phyloP scores from a whole-genome alignment of 2,329 filamentous ascomycete genomes.

The Elsinoe australis region DNA sequence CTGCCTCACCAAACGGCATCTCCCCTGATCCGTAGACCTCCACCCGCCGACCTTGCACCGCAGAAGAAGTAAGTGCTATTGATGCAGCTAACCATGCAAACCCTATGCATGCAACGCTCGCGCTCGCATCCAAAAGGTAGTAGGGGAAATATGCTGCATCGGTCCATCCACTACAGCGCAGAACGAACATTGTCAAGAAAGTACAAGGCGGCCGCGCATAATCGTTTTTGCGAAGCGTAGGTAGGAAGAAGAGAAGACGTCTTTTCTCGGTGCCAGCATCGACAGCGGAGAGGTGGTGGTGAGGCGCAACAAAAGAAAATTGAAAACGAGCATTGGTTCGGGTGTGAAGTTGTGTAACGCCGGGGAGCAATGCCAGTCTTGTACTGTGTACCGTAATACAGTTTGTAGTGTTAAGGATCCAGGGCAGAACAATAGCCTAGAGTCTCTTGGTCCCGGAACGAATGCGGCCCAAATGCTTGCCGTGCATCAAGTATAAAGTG shows the following conservation, averaged over 20 bases:
- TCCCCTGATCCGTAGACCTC: no score
- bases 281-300: not conserved
- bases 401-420: not conserved
- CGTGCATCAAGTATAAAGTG: no score
- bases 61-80: not conserved
- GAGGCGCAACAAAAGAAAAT: not conserved
- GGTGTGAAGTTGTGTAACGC: not conserved
- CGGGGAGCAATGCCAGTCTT: not conserved
- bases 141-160: no score
- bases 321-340: not conserved
- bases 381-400: conserved; percentile 12
- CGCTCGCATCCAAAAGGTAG: not conserved
- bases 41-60: not conserved
- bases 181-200: no score
- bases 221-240: no score
- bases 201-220: no score
- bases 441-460: no score
- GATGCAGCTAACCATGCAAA: conserved; percentile 6
- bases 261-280: not conserved
- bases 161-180: no score
- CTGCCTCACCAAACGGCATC: not conserved
- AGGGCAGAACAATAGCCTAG: no score
- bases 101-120: not conserved
- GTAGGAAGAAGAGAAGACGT: no score
- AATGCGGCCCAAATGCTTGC: no score